A percentile compares a stretch with the other conserved stretches of the same genome.
phyloP scores from a whole-genome alignment of 169 alveolate genomes.

The Plasmodium vinckei region DNA sequence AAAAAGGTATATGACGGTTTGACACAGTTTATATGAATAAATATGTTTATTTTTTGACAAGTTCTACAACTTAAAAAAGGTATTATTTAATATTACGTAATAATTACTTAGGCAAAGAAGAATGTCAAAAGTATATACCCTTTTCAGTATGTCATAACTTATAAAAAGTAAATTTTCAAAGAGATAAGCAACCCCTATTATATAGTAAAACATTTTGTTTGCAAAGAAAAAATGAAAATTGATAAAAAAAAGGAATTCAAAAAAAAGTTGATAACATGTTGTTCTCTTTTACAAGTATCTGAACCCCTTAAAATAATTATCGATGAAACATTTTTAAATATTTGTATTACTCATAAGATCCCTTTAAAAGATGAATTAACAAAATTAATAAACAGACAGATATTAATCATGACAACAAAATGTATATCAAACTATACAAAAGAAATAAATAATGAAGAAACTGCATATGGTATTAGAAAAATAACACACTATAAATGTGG shows the following conservation, averaged over 20 bases:
- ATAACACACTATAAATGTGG: slow-evolving; percentile 61
- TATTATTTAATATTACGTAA: too few species aligned
- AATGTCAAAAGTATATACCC: too few species aligned
- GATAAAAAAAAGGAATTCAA: slow-evolving; percentile 74
- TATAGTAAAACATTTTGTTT: too few species aligned
- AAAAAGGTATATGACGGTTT: too few species aligned
- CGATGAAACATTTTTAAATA: slow-evolving; percentile 54
- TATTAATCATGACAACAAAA: slow-evolving; percentile 57
- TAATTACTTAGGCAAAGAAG: too few species aligned
- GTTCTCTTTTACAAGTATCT: slow-evolving; percentile 41
- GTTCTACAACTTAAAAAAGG: too few species aligned
- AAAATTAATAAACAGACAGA: slow-evolving; percentile 53
- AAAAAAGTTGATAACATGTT: slow-evolving; percentile 27
- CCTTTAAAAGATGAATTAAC: slow-evolving; percentile 50
- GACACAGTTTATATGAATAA: too few species aligned
- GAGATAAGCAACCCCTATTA: too few species aligned
- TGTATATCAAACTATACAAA: slow-evolving; percentile 38
- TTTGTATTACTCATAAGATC: slow-evolving; percentile 56
- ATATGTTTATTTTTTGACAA: too few species aligned
- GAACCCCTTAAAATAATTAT: slow-evolving; percentile 68
- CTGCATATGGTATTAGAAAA: slow-evolving; percentile 52
- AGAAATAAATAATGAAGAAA: slow-evolving; percentile 34
- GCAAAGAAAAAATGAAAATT: slow-evolving; percentile 15
- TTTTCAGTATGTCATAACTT: too few species aligned
- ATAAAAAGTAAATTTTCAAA: too few species aligned